Evolutionary conservation across 1,284 basidiomycete genomes (phyloP).

Genomic region (Ceratobasidium papillatum): DNA sequence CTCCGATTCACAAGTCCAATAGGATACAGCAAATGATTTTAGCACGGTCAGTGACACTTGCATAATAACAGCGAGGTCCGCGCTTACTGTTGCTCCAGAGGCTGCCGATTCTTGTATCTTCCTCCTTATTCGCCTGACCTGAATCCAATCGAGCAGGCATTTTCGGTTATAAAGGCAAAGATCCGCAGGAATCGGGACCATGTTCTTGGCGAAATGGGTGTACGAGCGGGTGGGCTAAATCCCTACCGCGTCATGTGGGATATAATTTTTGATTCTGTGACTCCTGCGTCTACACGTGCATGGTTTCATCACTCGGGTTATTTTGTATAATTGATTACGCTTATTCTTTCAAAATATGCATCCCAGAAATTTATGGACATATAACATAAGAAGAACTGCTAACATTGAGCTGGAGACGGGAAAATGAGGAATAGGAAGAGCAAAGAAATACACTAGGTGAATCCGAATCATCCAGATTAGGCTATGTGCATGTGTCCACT

Average conservation of each 20-base stretch:
- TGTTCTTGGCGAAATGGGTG: background rate
- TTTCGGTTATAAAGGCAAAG: constrained; percentile 42
- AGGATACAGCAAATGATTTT: constrained; percentile 3
- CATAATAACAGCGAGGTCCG: background rate
- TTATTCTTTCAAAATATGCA: too few relatives aligned
- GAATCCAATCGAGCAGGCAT: constrained; percentile 45
- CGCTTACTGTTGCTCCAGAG: constrained; percentile 35
- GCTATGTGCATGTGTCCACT: constrained; percentile 33
- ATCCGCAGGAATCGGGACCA: constrained; percentile 18
- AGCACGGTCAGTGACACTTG: constrained; percentile 16
- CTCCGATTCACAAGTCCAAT: constrained; percentile 44
- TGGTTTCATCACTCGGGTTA: constrained; percentile 40
- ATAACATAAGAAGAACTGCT: too few relatives aligned
- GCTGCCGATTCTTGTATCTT: constrained; percentile 39
- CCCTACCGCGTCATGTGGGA: background rate
- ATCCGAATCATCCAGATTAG: background rate
- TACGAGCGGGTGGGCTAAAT: background rate
- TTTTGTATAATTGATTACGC: background rate
- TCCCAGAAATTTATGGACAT: too few relatives aligned
- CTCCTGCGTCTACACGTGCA: background rate
- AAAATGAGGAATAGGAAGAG: background rate
- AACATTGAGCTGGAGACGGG: background rate
- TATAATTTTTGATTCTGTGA: background rate
- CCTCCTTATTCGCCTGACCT: constrained; percentile 45
- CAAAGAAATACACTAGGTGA: constrained; percentile 13